phyloP scores from a whole-genome alignment of 163 green algal genomes.

The Dunaliella salina region DNA sequence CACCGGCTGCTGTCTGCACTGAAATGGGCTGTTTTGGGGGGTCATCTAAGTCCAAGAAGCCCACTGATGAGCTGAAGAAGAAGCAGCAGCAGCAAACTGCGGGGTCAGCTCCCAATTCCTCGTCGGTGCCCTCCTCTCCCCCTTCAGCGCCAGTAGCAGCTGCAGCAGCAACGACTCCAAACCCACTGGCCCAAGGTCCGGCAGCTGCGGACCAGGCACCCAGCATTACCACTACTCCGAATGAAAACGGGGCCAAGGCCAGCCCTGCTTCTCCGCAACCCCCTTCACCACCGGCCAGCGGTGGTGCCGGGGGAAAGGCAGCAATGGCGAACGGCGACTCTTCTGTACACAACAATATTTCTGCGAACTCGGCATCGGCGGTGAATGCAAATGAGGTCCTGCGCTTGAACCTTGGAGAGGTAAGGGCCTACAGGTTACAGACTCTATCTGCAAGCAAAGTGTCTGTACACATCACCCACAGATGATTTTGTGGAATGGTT shows the following conservation, averaged over 20 bases:
- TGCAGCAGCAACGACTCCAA: not conserved
- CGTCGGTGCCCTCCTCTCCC: too few species aligned
- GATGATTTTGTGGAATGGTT: too few species aligned
- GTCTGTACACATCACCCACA: too few species aligned
- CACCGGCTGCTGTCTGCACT: too few species aligned
- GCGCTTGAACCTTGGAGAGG: conserved; percentile 39
- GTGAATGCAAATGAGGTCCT: conserved; percentile 32
- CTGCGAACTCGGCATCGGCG: not conserved
- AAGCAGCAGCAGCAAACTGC: not conserved
- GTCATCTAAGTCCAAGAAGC: not conserved
- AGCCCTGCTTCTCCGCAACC: not conserved
- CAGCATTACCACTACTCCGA: not conserved
- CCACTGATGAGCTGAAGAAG: not conserved
- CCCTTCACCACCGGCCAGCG: too few species aligned
- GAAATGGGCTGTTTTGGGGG: not conserved
- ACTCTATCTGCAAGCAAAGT: too few species aligned
- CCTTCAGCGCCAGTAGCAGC: too few species aligned
- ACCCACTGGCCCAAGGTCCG: not conserved
- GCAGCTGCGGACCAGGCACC: not conserved
- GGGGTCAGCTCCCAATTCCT: not conserved
- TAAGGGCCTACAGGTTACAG: not conserved
- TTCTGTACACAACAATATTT: not conserved
- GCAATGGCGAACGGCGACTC: not conserved
- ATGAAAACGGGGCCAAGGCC: not conserved
- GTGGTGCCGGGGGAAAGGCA: not conserved